Evolutionary conservation across 495 filamentous ascomycete genomes (phyloP).

Genomic region (Neurospora intermedia): DNA sequence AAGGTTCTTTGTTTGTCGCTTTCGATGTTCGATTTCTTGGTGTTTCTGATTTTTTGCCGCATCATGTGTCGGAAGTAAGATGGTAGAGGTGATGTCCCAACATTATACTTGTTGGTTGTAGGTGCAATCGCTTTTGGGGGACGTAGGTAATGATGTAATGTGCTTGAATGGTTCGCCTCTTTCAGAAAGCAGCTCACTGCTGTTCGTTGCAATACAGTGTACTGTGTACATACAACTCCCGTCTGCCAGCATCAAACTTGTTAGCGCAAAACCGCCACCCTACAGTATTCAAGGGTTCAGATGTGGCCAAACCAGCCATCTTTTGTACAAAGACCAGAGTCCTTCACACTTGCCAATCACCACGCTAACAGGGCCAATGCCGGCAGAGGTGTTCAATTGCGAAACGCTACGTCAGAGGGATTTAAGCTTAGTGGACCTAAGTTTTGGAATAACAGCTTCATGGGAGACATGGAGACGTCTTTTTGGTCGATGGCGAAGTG

Average conservation of each 20-base stretch:
- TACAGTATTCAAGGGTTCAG: no score
- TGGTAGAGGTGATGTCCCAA: background rate
- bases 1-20: background rate
- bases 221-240: no score
- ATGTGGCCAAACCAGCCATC: no score
- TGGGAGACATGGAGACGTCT: slow-evolving; percentile 30
- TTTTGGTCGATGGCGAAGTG: slow-evolving; percentile 6
- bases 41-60: background rate
- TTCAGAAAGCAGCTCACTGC: background rate
- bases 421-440: background rate
- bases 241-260: no score
- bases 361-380: no score
- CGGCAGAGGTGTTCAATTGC: slow-evolving; percentile 1
- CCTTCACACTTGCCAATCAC: no score
- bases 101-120: background rate
- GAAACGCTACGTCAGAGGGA: slow-evolving; percentile 21
- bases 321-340: no score
- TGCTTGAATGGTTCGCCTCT: background rate
- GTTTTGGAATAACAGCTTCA: slow-evolving; percentile 20
- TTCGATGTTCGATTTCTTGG: background rate
- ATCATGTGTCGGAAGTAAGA: background rate
- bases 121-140: background rate
- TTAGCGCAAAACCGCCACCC: no score
- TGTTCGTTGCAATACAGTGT: background rate
- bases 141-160: background rate